A percentile compares a stretch with the other conserved stretches of the same genome.
Conservation (phyloP, 768 basidiomycete genomes). For the Rhizopogon vulgaris region DNA sequence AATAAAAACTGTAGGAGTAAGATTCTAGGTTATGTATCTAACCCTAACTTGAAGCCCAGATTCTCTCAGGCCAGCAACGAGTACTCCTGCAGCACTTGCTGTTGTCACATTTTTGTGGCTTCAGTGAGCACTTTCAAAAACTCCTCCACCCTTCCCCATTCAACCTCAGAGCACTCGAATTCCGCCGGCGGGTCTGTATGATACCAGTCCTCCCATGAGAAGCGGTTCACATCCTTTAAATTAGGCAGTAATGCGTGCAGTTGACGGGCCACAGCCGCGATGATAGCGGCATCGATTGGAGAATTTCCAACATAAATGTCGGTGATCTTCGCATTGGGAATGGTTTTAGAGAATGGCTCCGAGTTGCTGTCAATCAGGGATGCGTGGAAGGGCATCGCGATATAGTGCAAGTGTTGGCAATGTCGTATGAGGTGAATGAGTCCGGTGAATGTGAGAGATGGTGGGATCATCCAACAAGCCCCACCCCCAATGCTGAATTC, state of each 20-base stretch:
- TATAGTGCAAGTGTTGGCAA: background rate
- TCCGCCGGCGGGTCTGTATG: too few species aligned
- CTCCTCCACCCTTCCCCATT: background rate
- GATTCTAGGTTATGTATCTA: too few species aligned
- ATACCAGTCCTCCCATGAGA: too few species aligned
- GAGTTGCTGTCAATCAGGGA: background rate
- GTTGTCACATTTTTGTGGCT: background rate
- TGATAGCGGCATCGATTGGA: too few species aligned
- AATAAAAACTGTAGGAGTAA: too few species aligned
- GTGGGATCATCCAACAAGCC: background rate
- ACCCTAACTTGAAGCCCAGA: too few species aligned
- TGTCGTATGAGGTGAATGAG: background rate
- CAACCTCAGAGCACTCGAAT: too few species aligned
- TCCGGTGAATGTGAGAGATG: background rate
- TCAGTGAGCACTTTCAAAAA: background rate
- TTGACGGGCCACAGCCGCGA: too few species aligned
- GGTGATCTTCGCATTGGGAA: background rate
- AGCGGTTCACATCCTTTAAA: too few species aligned
- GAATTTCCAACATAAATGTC: too few species aligned
- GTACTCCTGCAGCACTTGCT: too few species aligned
- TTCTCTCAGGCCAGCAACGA: too few species aligned
- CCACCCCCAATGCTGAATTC: background rate
- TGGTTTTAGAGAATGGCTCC: background rate
- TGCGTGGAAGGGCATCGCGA: background rate
- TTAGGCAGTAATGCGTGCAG: background rate